These are phyloP conservation scores for Colletotrichum sp. DNA, from an alignment of 2,329 filamentous ascomycete species.

Conservation along the genomic window DNA sequence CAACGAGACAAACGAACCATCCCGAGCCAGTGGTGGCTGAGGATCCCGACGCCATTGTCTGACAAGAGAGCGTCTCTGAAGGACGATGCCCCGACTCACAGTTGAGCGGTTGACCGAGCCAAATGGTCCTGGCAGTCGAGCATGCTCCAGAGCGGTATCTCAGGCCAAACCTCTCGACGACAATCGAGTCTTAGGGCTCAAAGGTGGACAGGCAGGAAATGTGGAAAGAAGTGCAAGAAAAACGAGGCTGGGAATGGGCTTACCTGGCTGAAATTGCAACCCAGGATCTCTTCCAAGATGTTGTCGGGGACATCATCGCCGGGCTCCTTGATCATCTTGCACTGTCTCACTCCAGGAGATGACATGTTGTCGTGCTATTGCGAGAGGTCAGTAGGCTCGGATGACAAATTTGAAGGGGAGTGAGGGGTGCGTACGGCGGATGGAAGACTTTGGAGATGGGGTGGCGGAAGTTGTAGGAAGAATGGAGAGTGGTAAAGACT, in stretches of 20 bases:
- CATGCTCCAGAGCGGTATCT: not conserved
- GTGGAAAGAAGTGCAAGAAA: not conserved
- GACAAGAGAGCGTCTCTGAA: not conserved
- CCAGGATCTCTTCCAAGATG: not conserved
- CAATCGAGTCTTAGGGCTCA: not conserved
- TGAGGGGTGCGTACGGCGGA: not conserved
- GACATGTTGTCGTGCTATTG: not conserved
- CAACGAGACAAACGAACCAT: not conserved
- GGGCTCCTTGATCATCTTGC: not conserved
- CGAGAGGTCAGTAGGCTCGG: not conserved
- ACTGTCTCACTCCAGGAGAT: not conserved
- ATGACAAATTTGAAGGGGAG: not conserved
- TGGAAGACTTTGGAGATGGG: not conserved
- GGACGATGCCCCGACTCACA: not conserved
- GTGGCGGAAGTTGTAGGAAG: not conserved
- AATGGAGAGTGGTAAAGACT: not conserved
- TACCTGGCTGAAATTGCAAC: not conserved
- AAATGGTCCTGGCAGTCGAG: not conserved
- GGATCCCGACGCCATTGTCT: not conserved
- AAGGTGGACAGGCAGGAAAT: not conserved
- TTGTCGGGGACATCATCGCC: not conserved
- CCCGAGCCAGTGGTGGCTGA: not conserved
- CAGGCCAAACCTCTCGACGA: not conserved
- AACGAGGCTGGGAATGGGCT: not conserved
- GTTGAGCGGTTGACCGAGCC: not conserved